phyloP scores from a whole-genome alignment of 768 basidiomycete species.

The Polyporus arcularius region DNA sequence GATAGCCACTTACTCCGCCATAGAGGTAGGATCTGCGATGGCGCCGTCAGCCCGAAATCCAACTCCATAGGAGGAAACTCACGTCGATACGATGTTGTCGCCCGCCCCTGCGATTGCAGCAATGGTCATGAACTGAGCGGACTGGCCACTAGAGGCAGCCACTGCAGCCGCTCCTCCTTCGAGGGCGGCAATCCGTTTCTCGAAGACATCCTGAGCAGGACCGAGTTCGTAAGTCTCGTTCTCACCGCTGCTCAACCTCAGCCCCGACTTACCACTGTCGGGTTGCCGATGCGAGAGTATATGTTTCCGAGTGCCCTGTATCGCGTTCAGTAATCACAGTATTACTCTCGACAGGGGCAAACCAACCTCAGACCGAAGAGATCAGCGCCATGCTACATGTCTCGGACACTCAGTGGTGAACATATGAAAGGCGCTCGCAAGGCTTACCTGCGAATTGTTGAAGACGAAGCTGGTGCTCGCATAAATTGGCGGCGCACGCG shows the following conservation, averaged over 20 bases:
- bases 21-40: slow-evolving; percentile 59
- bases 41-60: not conserved
- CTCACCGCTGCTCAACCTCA: not conserved
- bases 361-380: slow-evolving; percentile 62
- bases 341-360: not conserved
- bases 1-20: slow-evolving; percentile 53
- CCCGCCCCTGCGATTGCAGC: slow-evolving; percentile 59
- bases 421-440: not conserved
- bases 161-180: slow-evolving; percentile 80
- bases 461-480: slow-evolving; percentile 73
- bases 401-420: not conserved
- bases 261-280: slow-evolving; percentile 52
- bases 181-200: slow-evolving; percentile 76
- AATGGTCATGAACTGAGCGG: slow-evolving; percentile 77
- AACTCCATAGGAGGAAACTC: slow-evolving; percentile 24
- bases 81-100: slow-evolving; percentile 80
- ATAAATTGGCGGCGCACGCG: slow-evolving; percentile 80
- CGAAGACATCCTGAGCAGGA: slow-evolving; percentile 65
- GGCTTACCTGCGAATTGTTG: slow-evolving; percentile 60
- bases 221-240: not conserved
- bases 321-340: not conserved
- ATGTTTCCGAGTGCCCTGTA: slow-evolving; percentile 56
- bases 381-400: slow-evolving; percentile 63
- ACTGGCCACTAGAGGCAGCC: slow-evolving; percentile 72
- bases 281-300: slow-evolving; percentile 70